Evolutionary conservation across 2,329 filamentous ascomycete genomes (phyloP), one percentile per base, ranked within the genome.

Genomic region (Aspergillus udagawae): DNA sequence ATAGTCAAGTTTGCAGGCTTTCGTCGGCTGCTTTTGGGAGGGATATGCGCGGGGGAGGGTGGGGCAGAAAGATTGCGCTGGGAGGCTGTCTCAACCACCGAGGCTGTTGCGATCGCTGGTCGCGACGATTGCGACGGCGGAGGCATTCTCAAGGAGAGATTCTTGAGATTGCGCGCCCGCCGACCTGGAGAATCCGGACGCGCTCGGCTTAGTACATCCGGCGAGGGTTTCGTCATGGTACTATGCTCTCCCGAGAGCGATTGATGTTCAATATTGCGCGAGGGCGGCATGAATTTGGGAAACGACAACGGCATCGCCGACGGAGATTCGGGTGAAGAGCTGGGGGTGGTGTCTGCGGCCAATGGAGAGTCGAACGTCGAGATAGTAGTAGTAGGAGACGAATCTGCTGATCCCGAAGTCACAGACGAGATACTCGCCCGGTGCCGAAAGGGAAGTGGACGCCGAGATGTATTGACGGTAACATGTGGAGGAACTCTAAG

Each of bases 301-400:
- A 78, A 76, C 23, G 76, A 70, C 54, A 81, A 71, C 54, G 90
- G 86, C 55, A 92, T 80, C 56, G 89, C 88, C 54, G 89, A 80
- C 1, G 92, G 91, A 2, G 94, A 97, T 74, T 97, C 92, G 8
- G 93, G 93, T 1, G 93, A 97, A 23, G 92, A 91, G 53, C 89
- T 93, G 3, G 94, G 92, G 4, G 93, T 97, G 7, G 91, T 88
- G 67, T 97, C 93, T 29, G 92, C 92, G 51, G 94, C 82, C 29
- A 91, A 90, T 8, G 91, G 93, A 4, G 92, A 95, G 76, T 96
- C 93, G 62, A 93, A 91, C 21, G 91, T 96, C 5, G 92, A 96
- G 51, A 94, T 84, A 2, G 93, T 96, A 3, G 92, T 97, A 7
- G 93, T 97, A 1, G 94, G 94, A 8, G 93, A 97, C 23, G 93